These are phyloP conservation scores for Epichloe amarillans DNA, from an alignment of 2,329 filamentous ascomycete genomes.

Conservation along the genomic window DNA sequence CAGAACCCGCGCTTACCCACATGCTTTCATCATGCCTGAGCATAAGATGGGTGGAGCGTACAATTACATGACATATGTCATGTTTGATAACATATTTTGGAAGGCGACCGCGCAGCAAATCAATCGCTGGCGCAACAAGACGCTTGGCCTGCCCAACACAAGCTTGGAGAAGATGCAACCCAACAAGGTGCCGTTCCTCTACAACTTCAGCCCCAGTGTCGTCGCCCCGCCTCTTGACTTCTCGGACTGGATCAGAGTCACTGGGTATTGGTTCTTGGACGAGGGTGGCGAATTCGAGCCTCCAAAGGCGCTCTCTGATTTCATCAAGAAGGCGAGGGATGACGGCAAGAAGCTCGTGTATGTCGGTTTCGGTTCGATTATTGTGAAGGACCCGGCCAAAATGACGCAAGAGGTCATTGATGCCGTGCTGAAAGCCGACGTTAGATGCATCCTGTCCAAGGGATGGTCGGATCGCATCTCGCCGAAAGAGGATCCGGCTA, in stretches of 20 bases:
- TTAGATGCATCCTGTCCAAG: constrained; percentile 88
- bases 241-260: constrained; percentile 94
- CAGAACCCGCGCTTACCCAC: constrained; percentile 84
- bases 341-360: constrained; percentile 91
- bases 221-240: constrained; percentile 92
- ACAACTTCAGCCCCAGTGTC: constrained; percentile 90
- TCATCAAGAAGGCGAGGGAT: constrained; percentile 68
- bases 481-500: constrained; percentile 30
- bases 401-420: constrained; percentile 90
- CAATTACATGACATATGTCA: constrained; percentile 88
- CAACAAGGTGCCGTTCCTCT: constrained; percentile 95
- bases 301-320: constrained; percentile 59
- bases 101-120: constrained; percentile 81
- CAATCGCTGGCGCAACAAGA: constrained; percentile 80
- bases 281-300: constrained; percentile 60
- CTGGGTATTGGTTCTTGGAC: constrained; percentile 95
- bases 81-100: constrained; percentile 98
- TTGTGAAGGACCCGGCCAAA: constrained; percentile 76
- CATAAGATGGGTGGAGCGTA: constrained; percentile 91
- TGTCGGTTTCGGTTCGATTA: constrained; percentile 92
- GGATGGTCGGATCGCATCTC: constrained; percentile 79
- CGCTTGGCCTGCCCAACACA: constrained; percentile 66
- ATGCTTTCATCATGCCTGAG: constrained; percentile 87
- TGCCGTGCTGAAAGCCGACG: constrained; percentile 78
- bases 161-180: constrained; percentile 82